These are phyloP conservation scores for Saitozyma sp. DNA, from an alignment of 768 basidiomycete genomes.

Conservation along the genomic window DNA sequence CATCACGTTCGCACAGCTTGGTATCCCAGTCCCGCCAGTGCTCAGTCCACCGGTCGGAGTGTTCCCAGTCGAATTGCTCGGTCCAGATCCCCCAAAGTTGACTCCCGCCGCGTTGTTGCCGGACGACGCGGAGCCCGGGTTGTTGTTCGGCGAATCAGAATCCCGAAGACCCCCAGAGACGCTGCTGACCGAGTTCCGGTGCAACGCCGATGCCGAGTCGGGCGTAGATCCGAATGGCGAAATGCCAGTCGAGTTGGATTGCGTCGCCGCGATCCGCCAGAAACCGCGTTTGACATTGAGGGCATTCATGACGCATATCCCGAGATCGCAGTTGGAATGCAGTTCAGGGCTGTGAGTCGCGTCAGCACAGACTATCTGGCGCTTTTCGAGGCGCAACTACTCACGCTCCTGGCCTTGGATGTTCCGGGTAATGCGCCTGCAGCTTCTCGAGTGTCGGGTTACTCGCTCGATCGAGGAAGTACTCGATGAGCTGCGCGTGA, in stretches of 20 bases:
- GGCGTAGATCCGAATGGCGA: constrained; percentile 42
- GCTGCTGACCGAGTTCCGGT: too few relatives aligned
- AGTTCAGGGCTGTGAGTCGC: constrained; percentile 25
- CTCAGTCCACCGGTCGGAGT: too few relatives aligned
- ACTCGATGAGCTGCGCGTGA: constrained; percentile 44
- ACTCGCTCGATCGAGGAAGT: constrained; percentile 43
- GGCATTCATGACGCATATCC: constrained; percentile 37
- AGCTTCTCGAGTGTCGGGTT: constrained; percentile 41
- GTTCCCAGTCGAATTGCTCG: too few relatives aligned
- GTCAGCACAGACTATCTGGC: not conserved
- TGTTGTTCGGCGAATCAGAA: too few relatives aligned
- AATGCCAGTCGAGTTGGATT: constrained; percentile 11
- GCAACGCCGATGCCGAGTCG: constrained; percentile 3
- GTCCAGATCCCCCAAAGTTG: too few relatives aligned
- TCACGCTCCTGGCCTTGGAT: constrained; percentile 42
- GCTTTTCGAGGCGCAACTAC: constrained; percentile 1
- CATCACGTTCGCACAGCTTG: too few relatives aligned
- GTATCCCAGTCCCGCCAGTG: too few relatives aligned
- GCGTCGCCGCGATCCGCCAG: constrained; percentile 23
- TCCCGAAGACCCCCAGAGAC: too few relatives aligned
- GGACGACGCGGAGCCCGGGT: too few relatives aligned
- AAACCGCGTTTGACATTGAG: constrained; percentile 45
- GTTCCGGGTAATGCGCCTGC: constrained; percentile 42
- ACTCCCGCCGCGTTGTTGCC: too few relatives aligned
- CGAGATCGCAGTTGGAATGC: constrained; percentile 27